Base-by-base conservation (phyloP, 2,329 filamentous ascomycete genomes). In the Xylariaceae sp. region DNA sequence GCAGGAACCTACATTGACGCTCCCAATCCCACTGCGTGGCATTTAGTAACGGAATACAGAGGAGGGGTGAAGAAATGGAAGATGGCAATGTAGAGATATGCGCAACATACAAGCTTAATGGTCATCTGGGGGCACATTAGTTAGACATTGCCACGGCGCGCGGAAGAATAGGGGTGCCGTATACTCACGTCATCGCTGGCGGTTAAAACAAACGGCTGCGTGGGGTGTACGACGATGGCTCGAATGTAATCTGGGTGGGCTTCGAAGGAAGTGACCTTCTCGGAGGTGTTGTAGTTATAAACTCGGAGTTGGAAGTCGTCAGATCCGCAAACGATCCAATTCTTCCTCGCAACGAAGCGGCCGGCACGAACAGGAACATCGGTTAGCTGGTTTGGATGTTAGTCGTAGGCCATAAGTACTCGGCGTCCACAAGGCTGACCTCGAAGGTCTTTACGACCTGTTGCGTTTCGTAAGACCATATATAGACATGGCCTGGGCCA, bases 281-380 rank as follows among this genome's bases (percentile, higher is more conserved):
- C 94, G 56, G 90, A 95, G 50, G 94, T 99, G 76, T 99, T 97
- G 81, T 97, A 99, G 78, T 99, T 97, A 82, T 96, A 95, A 60
- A 95, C 89, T 65, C 92, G 88, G 50, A 85, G 72, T 70, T 85
- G 81, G 76, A 95, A 99, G 76, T 96, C 90, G 76, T 95, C 89
- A 63, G 87, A 92, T 68, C 94, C 94, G 75, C 90, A 94, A 51
- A 95, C 89, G 65, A 96, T 95, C 94, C 94, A 99, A 75, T 97
- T 99, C 85, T 99, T 99, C 66, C 94, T 84, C 63, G 94, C 89
- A 68, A 99, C 85, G 73, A 99, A 99, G 65, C 94, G 89, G 68
- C 94, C 94, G 59, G 94, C 94, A 73, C 94, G 88, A 55, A 99
- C 92, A 61, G 94, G 94, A 47, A 99, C 94, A 80, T 99, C 94